Evolutionary conservation across 176 grass and related monocot genomes (phyloP), one percentile per base, ranked within the genome.

Genomic region (Ensete glaucum): DNA sequence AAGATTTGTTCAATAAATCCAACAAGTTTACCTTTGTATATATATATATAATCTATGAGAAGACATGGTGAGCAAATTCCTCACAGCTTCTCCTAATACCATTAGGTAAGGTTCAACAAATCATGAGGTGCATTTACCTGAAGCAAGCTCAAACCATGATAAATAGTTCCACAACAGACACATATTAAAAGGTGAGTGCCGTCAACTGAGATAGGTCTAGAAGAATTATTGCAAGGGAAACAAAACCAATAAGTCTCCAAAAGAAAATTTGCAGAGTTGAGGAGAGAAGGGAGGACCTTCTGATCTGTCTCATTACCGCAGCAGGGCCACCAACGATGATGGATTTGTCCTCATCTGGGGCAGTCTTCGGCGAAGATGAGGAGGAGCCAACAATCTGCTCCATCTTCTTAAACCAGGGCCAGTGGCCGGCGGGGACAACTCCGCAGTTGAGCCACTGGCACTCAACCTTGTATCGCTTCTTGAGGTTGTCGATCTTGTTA

Each of bases 401-500:
- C 87, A 93, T 89, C 72, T 96, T 90, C 54, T 78, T 85, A 73
- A 87, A 96, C 93, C 93, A 97, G 1, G 90, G 90, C 90, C 93
- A 97, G 53, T 90, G 87, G 54, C 81, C 92, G 54, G 24, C 11
- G 9, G 81, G 67, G 15, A 73, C 11, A 23, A 77, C 26, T 6
- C 69, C 48, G n/a, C 82, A 62, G 62, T 59, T n/a, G 48, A 92
- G 72, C 16, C 93, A 85, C 53, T 97, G 90, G 72, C 90, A 90
- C 74, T 97, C 93, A 9, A 97, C 93, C 87, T 97, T 97, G 82
- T 88, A 97, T 1, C 87, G 83, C 63, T 97, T 97, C 81, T 97
- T 97, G 12, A 97, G 87, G 63, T 97, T 97, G 63, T 97, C 87
- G 34, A 93, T 93, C 87, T 97, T 97, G 82, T 97, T 97, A 70